These are phyloP conservation scores for Cymbopogon flexuosus DNA, from an alignment of 202 grass and related monocot species.

Conservation along the genomic window DNA sequence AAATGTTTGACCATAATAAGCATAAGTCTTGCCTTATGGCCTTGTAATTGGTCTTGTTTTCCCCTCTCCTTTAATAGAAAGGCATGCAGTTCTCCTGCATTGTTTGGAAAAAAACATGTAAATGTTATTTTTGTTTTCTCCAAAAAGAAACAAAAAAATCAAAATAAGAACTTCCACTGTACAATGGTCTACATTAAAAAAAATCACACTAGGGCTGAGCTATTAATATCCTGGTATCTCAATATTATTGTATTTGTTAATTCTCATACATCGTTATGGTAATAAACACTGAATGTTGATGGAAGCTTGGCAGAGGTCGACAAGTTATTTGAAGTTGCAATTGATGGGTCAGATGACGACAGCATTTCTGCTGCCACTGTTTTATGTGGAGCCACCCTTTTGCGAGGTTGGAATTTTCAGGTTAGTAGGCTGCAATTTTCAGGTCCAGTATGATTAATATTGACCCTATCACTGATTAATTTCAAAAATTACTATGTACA, in stretches of 20 bases:
- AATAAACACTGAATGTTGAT: slow-evolving; percentile 68
- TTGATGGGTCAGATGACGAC: slow-evolving; percentile 77
- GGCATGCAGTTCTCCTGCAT: background rate
- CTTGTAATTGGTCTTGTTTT: background rate
- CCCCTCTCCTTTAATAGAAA: background rate
- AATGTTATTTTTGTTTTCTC: background rate
- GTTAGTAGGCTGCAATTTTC: slow-evolving; percentile 37
- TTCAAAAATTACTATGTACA: background rate
- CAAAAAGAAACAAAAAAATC: background rate
- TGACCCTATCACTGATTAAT: slow-evolving; percentile 5
- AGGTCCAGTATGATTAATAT: slow-evolving; percentile 3
- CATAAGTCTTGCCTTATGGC: background rate
- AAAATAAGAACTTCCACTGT: slow-evolving; percentile 17
- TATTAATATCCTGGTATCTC: background rate
- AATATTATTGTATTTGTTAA: slow-evolving; percentile 23
- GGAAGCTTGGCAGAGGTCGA: slow-evolving; percentile 96
- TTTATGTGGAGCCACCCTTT: slow-evolving; percentile 87
- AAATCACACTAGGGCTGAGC: background rate
- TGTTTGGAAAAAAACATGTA: background rate
- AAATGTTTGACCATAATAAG: background rate
- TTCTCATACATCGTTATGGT: slow-evolving; percentile 28
- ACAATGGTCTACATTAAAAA: background rate
- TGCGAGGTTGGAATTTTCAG: slow-evolving; percentile 98
- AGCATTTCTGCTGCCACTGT: slow-evolving; percentile 75
- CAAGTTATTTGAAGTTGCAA: slow-evolving; percentile 87